These are phyloP conservation scores for Colletotrichum shisoi DNA, from an alignment of 2,329 filamentous ascomycete species.

Conservation along the genomic window DNA sequence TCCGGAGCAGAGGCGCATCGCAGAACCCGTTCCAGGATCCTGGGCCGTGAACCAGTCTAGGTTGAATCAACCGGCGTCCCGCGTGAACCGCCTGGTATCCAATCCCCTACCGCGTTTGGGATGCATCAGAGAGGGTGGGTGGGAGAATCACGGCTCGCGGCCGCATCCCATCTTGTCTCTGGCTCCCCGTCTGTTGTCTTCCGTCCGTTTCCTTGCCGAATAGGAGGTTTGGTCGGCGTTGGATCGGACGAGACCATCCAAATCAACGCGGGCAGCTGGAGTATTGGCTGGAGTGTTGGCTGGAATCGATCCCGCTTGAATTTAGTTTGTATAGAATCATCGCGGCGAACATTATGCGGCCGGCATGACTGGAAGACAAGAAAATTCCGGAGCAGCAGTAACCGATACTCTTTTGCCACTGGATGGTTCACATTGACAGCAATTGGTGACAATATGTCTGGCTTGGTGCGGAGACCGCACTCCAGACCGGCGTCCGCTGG, in stretches of 20 bases:
- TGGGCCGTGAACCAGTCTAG: slow-evolving; percentile 30
- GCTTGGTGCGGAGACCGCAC: not conserved
- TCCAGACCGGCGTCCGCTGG: slow-evolving; percentile 3
- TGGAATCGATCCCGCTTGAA: slow-evolving; percentile 6
- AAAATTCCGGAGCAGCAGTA: not conserved
- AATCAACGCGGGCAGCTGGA: slow-evolving; percentile 18
- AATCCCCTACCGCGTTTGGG: slow-evolving; percentile 2
- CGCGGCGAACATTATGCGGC: slow-evolving; percentile 11
- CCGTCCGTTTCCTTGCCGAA: slow-evolving; percentile 27
- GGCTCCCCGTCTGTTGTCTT: slow-evolving; percentile 29
- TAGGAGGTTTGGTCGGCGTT: not conserved
- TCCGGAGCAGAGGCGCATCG: slow-evolving; percentile 29
- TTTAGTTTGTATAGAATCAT: slow-evolving; percentile 15
- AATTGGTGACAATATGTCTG: slow-evolving; percentile 4
- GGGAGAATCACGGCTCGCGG: slow-evolving; percentile 8
- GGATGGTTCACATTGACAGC: not conserved
- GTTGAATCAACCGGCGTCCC: slow-evolving; percentile 30
- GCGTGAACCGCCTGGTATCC: slow-evolving; percentile 20
- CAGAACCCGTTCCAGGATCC: slow-evolving; percentile 23
- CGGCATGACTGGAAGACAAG: slow-evolving; percentile 1
- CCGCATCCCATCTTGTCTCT: slow-evolving; percentile 30
- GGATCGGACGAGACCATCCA: slow-evolving; percentile 28
- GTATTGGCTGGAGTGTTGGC: slow-evolving; percentile 11
- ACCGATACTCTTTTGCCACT: not conserved
- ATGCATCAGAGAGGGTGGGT: slow-evolving; percentile 13